These are phyloP conservation scores for Mycena pura DNA, from an alignment of 768 basidiomycete genomes.

Conservation along the genomic window DNA sequence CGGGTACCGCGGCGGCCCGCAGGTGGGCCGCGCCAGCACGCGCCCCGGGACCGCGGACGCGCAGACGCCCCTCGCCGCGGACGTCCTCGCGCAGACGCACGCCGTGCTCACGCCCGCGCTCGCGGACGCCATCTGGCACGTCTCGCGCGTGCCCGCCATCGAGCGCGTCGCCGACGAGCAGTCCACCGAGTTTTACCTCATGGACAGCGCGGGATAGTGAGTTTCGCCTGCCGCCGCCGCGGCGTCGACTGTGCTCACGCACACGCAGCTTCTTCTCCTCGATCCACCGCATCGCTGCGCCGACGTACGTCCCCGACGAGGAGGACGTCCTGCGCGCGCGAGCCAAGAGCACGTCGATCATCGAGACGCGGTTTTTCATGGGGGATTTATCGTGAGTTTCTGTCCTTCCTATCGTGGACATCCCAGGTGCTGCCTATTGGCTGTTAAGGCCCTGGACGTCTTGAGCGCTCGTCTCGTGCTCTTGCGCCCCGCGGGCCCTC, in stretches of 20 bases:
- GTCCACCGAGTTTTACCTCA: slow-evolving; percentile 71
- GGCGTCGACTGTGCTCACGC: background rate
- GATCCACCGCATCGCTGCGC: slow-evolving; percentile 78
- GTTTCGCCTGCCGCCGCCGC: no score
- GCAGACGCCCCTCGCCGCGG: background rate
- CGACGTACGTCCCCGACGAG: slow-evolving; percentile 60
- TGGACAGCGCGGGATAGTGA: slow-evolving; percentile 55
- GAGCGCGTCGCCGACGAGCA: slow-evolving; percentile 35
- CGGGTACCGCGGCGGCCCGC: background rate
- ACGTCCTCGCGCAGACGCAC: slow-evolving; percentile 49
- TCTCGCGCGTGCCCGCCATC: slow-evolving; percentile 57
- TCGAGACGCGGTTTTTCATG: background rate
- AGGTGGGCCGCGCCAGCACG: background rate
- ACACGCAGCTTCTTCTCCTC: slow-evolving; percentile 79
- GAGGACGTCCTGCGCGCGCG: background rate
- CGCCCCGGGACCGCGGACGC: background rate
- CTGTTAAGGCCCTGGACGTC: no score
- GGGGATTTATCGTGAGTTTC: background rate
- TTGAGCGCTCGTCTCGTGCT: no score
- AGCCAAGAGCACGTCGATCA: background rate
- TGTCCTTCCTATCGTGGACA: no score
- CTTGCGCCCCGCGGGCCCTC: no score
- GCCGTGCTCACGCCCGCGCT: slow-evolving; percentile 48
- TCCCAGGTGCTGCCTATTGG: no score
- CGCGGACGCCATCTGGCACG: slow-evolving; percentile 53